Conservation (phyloP, 2,329 filamentous ascomycete genomes). For the Lomentospora prolificans region DNA sequence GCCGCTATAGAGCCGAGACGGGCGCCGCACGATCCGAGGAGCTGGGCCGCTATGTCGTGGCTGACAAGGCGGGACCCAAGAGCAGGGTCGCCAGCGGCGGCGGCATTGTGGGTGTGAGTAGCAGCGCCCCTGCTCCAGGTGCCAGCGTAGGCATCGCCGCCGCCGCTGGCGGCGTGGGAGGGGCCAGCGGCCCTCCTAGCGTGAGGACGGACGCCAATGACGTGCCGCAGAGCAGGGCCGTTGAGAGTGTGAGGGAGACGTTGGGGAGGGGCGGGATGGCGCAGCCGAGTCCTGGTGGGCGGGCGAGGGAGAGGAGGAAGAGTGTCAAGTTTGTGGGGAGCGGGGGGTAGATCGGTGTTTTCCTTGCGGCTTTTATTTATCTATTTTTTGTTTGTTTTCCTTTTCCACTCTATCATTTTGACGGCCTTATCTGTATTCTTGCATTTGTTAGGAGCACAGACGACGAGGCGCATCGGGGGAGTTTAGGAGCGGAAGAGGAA, state of each 20-base stretch:
- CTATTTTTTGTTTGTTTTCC: background rate
- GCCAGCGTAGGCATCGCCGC: background rate
- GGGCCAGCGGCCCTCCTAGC: constrained; percentile 12
- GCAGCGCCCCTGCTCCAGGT: background rate
- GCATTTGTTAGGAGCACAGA: background rate
- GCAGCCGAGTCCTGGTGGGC: constrained; percentile 18
- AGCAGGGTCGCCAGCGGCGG: constrained; percentile 17
- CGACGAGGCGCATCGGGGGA: background rate
- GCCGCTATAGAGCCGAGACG: constrained; percentile 41
- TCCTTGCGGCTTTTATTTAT: background rate
- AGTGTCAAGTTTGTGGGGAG: constrained; percentile 48
- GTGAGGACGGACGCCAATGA: constrained; percentile 35
- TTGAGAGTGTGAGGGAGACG: constrained; percentile 48
- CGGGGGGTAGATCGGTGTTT: background rate
- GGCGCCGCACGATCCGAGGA: constrained; percentile 39
- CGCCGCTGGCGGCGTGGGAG: constrained; percentile 3
- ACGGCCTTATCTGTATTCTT: background rate
- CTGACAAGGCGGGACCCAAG: constrained; percentile 12
- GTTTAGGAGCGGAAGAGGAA: constrained; percentile 1
- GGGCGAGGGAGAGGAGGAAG: constrained; percentile 47
- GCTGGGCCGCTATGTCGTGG: constrained; percentile 35
- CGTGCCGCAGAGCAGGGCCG: constrained; percentile 48
- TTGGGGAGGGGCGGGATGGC: constrained; percentile 25
- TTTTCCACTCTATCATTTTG: background rate
- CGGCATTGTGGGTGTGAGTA: background rate